Conservation (phyloP, 768 basidiomycete genomes). For the Kwoniella europaea region DNA sequence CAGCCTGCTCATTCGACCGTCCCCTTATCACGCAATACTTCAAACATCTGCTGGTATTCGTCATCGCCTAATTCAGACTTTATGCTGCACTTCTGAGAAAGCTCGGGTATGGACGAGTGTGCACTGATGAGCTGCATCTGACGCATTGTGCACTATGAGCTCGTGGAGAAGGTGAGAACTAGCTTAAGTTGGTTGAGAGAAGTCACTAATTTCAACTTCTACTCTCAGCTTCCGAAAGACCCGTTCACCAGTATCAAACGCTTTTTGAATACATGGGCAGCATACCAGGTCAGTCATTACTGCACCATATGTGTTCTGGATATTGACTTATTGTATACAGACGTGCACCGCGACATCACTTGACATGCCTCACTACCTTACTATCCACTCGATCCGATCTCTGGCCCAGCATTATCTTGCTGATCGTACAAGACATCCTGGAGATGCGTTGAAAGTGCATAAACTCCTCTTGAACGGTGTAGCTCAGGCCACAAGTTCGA, state of each 20-base stretch:
- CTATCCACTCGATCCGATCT: constrained; percentile 33
- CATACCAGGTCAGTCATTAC: constrained; percentile 34
- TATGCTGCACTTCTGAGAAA: constrained; percentile 45
- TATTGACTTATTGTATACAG: neutral
- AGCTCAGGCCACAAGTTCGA: constrained; percentile 39
- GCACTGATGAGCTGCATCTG: too few species aligned
- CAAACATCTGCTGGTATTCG: too few species aligned
- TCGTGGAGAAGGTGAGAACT: constrained; percentile 41
- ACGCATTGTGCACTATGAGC: constrained; percentile 50
- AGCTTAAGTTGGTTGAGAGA: neutral
- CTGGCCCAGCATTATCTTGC: constrained; percentile 28
- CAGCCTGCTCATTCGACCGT: constrained; percentile 22
- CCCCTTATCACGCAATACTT: constrained; percentile 22
- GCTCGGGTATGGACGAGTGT: too few species aligned
- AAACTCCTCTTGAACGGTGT: constrained; percentile 39
- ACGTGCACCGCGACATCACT: neutral
- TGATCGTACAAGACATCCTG: constrained; percentile 32
- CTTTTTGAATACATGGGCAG: constrained; percentile 41
- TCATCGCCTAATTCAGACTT: too few species aligned
- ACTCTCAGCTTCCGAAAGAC: constrained; percentile 39
- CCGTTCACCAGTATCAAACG: constrained; percentile 39
- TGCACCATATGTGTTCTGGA: neutral
- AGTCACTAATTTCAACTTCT: too few species aligned
- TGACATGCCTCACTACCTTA: constrained; percentile 19
- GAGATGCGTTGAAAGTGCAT: constrained; percentile 42